Percentiles rank a stretch among this genome's conserved stretches.
Evolutionary conservation across 495 filamentous ascomycete species (phyloP).

Genomic region (Neurospora discreta): DNA sequence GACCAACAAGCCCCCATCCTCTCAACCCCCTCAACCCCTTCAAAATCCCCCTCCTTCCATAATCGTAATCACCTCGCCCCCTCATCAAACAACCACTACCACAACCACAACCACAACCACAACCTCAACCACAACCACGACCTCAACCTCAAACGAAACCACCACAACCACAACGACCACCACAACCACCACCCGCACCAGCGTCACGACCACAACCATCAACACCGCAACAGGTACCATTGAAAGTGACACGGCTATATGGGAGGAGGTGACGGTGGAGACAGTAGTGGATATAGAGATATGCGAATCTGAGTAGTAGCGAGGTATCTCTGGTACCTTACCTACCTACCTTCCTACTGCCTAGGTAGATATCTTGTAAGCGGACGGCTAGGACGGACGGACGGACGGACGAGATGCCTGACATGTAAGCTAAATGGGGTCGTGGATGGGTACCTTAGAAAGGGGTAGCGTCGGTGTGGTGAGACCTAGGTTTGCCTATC

Average conservation of each 20-base stretch:
- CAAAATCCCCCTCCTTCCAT: neutral
- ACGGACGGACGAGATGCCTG: neutral
- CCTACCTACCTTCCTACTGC: no score
- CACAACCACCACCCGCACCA: neutral
- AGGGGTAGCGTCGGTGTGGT: neutral
- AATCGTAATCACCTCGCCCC: neutral
- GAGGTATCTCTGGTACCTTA: no score
- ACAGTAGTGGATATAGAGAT: no score
- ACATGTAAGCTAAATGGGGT: neutral
- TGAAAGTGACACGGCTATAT: no score
- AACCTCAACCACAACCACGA: neutral
- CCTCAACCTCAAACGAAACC: no score
- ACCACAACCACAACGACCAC: neutral
- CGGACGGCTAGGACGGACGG: no score
- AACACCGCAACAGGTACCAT: neutral
- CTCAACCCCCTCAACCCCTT: neutral
- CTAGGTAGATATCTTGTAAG: no score
- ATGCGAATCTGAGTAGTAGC: no score
- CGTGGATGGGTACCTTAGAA: neutral
- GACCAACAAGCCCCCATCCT: no score
- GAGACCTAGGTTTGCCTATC: no score
- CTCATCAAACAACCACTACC: neutral
- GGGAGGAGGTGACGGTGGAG: no score
- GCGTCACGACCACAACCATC: neutral
- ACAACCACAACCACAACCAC: neutral